Conservation (phyloP, 1,139 yeast genomes). For the Hanseniaspora sp. region DNA sequence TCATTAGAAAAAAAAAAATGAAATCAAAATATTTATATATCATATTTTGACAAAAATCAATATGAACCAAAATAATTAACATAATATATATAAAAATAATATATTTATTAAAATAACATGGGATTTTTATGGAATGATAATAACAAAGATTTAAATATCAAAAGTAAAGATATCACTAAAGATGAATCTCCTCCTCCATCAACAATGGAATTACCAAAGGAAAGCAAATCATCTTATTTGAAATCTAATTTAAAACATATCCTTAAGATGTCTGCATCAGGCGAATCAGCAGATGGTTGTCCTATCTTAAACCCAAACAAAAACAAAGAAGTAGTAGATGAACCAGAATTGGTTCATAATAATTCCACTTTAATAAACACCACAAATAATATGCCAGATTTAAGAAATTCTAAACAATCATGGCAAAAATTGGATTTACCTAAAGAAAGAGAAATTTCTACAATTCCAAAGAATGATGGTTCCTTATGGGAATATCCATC, state of each 20-base stretch:
- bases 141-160: not conserved
- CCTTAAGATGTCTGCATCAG: conserved; percentile 18
- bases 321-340: not conserved
- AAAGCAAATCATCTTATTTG: not conserved
- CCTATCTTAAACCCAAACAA: conserved; percentile 32
- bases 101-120: conserved; percentile 36
- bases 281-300: conserved; percentile 26
- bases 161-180: not conserved
- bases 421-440: conserved; percentile 73
- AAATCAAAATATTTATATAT: too few species aligned
- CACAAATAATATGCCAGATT: conserved; percentile 77
- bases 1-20: too few species aligned
- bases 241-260: conserved; percentile 18
- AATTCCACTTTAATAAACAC: conserved; percentile 38
- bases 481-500: conserved; percentile 96
- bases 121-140: conserved; percentile 75
- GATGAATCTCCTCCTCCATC: conserved; percentile 16
- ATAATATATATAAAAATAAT: too few species aligned
- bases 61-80: too few species aligned
- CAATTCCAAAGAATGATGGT: conserved; percentile 62
- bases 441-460: conserved; percentile 69
- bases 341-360: conserved; percentile 4
- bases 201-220: not conserved
- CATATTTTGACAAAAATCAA: too few species aligned
- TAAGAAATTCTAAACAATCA: conserved; percentile 58